Conservation (phyloP, 2,329 filamentous ascomycete species). For the Pseudocercospora fuligena region DNA sequence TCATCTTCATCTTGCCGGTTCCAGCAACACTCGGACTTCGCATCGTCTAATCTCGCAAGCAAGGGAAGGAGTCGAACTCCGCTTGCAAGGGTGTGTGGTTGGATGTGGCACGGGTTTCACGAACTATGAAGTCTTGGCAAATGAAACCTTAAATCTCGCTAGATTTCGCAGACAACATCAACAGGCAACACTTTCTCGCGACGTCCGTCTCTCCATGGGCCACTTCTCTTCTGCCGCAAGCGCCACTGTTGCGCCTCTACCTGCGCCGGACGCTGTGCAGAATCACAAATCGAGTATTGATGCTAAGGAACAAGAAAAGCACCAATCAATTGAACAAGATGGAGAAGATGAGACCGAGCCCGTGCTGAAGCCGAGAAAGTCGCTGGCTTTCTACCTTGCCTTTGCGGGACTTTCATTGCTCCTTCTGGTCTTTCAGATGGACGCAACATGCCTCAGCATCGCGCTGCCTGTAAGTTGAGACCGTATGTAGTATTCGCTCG, state of each 20-base stretch:
- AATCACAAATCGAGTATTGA: neutral
- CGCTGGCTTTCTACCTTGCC: neutral
- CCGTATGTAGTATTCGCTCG: too few relatives aligned
- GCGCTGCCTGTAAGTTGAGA: slow-evolving; percentile 1
- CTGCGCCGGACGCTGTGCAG: neutral
- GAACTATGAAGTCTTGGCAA: neutral
- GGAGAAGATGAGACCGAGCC: neutral
- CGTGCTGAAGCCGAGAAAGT: neutral
- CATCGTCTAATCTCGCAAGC: too few relatives aligned
- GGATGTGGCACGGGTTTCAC: neutral
- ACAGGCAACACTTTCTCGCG: neutral
- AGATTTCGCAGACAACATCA: neutral
- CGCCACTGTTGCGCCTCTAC: too few relatives aligned
- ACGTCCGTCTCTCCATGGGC: too few relatives aligned
- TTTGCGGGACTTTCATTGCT: neutral
- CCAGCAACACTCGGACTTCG: too few relatives aligned
- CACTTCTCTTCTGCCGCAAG: too few relatives aligned
- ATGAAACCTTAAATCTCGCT: neutral
- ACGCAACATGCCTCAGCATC: slow-evolving; percentile 3
- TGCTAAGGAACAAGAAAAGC: neutral
- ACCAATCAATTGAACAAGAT: neutral
- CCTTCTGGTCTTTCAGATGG: slow-evolving; percentile 1
- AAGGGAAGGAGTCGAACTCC: neutral
- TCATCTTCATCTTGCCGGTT: too few relatives aligned
- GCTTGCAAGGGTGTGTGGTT: neutral